These are phyloP conservation scores for Venturia aucupariae DNA, from an alignment of 2,329 filamentous ascomycete species.

Conservation along the genomic window DNA sequence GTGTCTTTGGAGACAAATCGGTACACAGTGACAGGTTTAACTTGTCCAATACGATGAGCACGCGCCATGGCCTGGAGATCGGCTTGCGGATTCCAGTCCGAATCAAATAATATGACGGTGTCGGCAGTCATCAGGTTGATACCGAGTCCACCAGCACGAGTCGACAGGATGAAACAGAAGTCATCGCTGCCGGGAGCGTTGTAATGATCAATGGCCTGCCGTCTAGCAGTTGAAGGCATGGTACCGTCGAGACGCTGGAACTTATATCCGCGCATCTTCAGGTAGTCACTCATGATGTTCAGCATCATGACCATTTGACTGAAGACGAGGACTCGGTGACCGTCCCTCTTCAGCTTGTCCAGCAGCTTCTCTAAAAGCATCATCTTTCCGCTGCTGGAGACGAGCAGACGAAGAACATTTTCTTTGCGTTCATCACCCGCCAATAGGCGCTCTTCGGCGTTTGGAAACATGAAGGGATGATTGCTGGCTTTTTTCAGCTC, in stretches of 20 bases:
- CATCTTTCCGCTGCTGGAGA: conserved; percentile 98
- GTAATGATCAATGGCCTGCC: conserved; percentile 95
- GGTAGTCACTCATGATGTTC: conserved; percentile 89
- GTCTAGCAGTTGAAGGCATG: conserved; percentile 76
- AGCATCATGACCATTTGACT: conserved; percentile 99
- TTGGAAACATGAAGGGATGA: conserved; percentile 95
- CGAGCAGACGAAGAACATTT: conserved; percentile 83
- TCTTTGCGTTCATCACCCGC: conserved; percentile 66
- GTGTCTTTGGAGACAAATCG: conserved; percentile 96
- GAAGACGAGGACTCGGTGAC: conserved; percentile 93
- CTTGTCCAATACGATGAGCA: conserved; percentile 95
- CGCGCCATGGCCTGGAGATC: conserved; percentile 98
- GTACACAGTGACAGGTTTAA: conserved; percentile 91
- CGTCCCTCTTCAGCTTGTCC: conserved; percentile 84
- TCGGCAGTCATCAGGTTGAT: conserved; percentile 99
- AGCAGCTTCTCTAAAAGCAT: conserved; percentile 96
- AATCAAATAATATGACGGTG: conserved; percentile 95
- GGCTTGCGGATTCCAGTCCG: conserved; percentile 97
- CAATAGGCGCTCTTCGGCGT: conserved; percentile 82
- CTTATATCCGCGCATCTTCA: conserved; percentile 84
- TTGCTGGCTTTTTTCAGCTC: conserved; percentile 99
- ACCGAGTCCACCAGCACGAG: conserved; percentile 89
- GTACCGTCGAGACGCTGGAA: conserved; percentile 95
- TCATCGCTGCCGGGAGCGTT: conserved; percentile 94
- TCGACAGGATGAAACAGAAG: conserved; percentile 93